Evolutionary conservation across 495 filamentous ascomycete species (phyloP).

Genomic region (Tuber indicum): DNA sequence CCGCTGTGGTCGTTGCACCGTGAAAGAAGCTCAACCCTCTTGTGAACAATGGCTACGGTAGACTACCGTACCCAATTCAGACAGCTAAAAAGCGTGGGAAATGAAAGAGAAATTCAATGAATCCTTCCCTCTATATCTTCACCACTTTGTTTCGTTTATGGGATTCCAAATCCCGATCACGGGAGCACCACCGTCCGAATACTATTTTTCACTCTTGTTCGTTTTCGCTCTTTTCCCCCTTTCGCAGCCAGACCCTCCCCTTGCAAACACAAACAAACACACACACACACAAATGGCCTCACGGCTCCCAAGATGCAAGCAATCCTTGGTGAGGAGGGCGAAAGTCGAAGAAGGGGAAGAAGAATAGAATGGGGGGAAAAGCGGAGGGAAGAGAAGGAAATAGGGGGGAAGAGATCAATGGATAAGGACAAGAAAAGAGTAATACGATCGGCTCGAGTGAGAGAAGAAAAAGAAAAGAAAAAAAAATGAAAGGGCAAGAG

Average conservation of each 20-base stretch:
- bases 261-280: background rate
- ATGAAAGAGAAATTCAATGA: background rate
- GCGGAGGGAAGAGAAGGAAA: background rate
- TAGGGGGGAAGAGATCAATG: background rate
- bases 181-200: background rate
- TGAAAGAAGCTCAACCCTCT: background rate
- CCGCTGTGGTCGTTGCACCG: background rate
- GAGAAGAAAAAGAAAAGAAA: slow-evolving; percentile 11
- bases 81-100: background rate
- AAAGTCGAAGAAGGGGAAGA: background rate
- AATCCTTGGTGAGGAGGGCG: background rate
- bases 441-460: background rate
- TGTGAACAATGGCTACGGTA: background rate
- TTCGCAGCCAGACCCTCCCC: background rate
- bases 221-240: background rate
- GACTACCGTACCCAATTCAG: background rate
- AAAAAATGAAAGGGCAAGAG: slow-evolving; percentile 8
- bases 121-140: background rate
- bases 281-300: background rate
- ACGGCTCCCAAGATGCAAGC: background rate
- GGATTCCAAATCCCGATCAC: background rate
- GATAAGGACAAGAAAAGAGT: background rate
- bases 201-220: background rate
- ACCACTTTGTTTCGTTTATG: slow-evolving; percentile 1
- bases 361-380: background rate